Base-by-base conservation (phyloP, 768 basidiomycete species). In the Tricholoma furcatifolium region DNA sequence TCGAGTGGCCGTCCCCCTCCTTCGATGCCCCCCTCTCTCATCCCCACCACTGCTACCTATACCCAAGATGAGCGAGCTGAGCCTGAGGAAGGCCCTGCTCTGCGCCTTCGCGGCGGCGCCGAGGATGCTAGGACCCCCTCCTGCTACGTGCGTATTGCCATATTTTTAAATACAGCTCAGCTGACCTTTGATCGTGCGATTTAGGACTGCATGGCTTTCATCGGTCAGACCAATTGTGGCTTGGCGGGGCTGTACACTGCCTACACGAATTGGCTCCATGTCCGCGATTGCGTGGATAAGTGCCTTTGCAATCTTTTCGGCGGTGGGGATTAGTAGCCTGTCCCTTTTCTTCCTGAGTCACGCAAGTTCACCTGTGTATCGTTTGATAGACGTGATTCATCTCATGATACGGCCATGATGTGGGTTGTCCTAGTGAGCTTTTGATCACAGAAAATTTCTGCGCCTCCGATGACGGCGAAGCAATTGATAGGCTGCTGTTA, bases 51-150 rank as follows among this genome's bases (percentile, higher is more conserved):
- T 2, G n/a, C 27, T 30, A 21, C 3, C 2, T 15, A 31, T 17
- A 4, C 39, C 10, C 14, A 40, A 5, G 15, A 17, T 1, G 11
- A 41, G 12, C 23, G 2, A 12, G 11, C 10, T 6, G 45, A 46
- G 5, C 12, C 17, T 3, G 36, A 4, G 11, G 20, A 34, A 15
- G 10, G 30, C 5, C 7, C 6, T 11, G 30, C 9, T 14, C 0
- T 3, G 6, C 44, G 43, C 20, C 30, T 52, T 30, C 43, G 51
- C 12, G 51, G 44, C 7, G 51, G 44, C 17, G 51, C 44, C 11
- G 20, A 3, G 6, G 27, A 41, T 10, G 30, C 30, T 20, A 27
- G 21, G 3, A 21, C 9, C 17, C 6, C 35, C 17, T 7, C 35
- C 38, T 30, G 34, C 11, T 8, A 7, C 14, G 51, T 52, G 36